A percentile compares a stretch with the other conserved stretches of the same genome.
Evolutionary conservation across 23 red algal genomes (phyloP).

Genomic region (Pyropia haitanensis): DNA sequence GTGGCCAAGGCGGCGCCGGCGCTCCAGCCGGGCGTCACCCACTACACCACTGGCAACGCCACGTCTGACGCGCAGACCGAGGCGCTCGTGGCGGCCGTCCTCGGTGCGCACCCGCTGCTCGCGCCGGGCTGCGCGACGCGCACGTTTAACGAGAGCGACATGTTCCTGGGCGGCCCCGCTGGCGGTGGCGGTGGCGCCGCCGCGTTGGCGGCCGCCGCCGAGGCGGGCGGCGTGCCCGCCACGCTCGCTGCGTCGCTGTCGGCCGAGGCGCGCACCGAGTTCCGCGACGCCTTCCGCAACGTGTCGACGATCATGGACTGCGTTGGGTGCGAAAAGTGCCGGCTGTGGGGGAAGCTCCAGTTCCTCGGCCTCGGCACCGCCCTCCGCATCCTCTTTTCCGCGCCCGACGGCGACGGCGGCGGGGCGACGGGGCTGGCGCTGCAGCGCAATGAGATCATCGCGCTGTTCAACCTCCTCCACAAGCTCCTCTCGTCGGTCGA

Average conservation of each 20-base stretch:
- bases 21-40: constrained; percentile 27
- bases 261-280: constrained; percentile 24
- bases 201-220: too few species aligned
- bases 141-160: constrained; percentile 84
- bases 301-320: constrained; percentile 98
- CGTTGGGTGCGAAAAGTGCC: constrained; percentile 98
- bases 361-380: constrained; percentile 94
- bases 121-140: constrained; percentile 46
- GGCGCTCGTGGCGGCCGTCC: constrained; percentile 24
- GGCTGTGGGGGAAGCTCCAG: constrained; percentile 95
- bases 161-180: constrained; percentile 49
- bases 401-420: neutral
- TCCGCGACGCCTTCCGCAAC: constrained; percentile 81
- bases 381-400: constrained; percentile 70
- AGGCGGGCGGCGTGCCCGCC: too few species aligned
- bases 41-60: constrained; percentile 77
- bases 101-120: constrained; percentile 36
- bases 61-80: constrained; percentile 53
- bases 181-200: too few species aligned
- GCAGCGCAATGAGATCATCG: constrained; percentile 87
- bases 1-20: constrained; percentile 43
- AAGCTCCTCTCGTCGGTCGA: constrained; percentile 58
- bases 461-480: constrained; percentile 74
- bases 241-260: neutral
- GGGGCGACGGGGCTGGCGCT: constrained; percentile 20